Base-by-base conservation (phyloP, 169 alveolate species). In the Cryptosporidium sp. region DNA sequence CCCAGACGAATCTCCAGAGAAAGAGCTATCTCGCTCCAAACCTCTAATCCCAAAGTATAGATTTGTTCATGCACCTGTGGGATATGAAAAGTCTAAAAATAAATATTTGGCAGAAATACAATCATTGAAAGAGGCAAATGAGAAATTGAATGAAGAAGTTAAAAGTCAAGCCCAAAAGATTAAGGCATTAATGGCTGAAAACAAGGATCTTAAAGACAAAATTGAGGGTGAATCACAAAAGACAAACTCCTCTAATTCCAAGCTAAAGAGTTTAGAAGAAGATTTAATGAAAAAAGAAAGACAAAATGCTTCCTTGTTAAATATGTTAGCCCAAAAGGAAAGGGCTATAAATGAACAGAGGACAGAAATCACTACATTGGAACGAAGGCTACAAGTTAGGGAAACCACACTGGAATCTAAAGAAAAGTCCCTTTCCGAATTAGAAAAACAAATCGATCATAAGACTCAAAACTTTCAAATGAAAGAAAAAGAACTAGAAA, bases 51-150 rank as follows among this genome's bases (percentile, higher is more conserved):
- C 35, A 21, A 70, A 45, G 39, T 80, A 80, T 48, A 50, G 89
- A 43, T 80, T 59, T 39, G 89, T 80, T 59, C 89, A 80, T 26
- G 52, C 74, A 29, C 89, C 89, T 9, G 89, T 41, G 3, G 89
- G 89, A 16, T 80, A 80, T 65, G 67, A 58, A 0, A 62, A 62
- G 41, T 33, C 74, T 6, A 41, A 9, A 0, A 74, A 26, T 5
- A 0, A 52, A 16, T 39, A 33, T 7, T 23, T 45, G 35, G 51
- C 43, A 4, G 80, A 80, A 48, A 26, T 80, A 1, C 70, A 80
- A 43, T 21, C 29, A 23, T 39, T 80, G 10, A 80, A 29, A 23
- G 74, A 55, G 41, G n/a, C 16, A n/a, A 31, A 48, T 50, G 65
- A 61, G 16, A 58, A 39, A 16, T 16, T 61, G 3, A 80, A 26